Conservation (phyloP, 2,329 filamentous ascomycete species). For the Diplocarpon rosae region DNA sequence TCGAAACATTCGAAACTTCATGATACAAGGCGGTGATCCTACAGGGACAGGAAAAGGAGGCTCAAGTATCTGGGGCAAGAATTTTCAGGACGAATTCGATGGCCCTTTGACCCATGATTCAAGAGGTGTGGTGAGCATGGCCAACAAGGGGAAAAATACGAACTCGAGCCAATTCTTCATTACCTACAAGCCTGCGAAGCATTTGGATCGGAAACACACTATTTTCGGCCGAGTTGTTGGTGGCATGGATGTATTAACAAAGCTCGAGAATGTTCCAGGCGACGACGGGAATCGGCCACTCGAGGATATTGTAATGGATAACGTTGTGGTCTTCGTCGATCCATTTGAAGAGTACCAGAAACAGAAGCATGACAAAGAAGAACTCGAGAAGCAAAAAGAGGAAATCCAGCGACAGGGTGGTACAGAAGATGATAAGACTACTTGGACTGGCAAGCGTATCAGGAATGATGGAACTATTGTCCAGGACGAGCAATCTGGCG, state of each 20-base stretch:
- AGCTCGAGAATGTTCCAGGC: slow-evolving; percentile 66
- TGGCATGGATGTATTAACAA: slow-evolving; percentile 58
- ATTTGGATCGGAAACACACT: slow-evolving; percentile 94
- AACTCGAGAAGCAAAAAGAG: slow-evolving; percentile 44
- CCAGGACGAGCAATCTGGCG: slow-evolving; percentile 31
- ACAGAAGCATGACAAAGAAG: slow-evolving; percentile 55
- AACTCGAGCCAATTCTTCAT: slow-evolving; percentile 96
- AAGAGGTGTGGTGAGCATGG: slow-evolving; percentile 81
- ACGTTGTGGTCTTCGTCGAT: slow-evolving; percentile 80
- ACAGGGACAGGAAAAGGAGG: slow-evolving; percentile 89
- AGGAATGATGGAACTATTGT: slow-evolving; percentile 52
- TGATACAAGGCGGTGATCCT: slow-evolving; percentile 95
- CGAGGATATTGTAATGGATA: slow-evolving; percentile 68
- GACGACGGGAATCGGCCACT: slow-evolving; percentile 67
- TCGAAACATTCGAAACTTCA: slow-evolving; percentile 89
- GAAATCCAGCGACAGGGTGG: slow-evolving; percentile 55
- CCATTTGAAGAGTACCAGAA: slow-evolving; percentile 90
- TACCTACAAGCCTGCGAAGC: slow-evolving; percentile 71
- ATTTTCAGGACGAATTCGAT: slow-evolving; percentile 89
- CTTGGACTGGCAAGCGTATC: slow-evolving; percentile 93
- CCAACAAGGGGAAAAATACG: slow-evolving; percentile 96
- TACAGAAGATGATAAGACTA: slow-evolving; percentile 78
- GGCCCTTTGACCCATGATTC: slow-evolving; percentile 75
- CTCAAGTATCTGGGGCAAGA: slow-evolving; percentile 82
- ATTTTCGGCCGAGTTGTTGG: slow-evolving; percentile 83